Evolutionary conservation across 805 yeast genomes (phyloP), one percentile per base, ranked within the genome.

Genomic region (Candida ulmi): DNA sequence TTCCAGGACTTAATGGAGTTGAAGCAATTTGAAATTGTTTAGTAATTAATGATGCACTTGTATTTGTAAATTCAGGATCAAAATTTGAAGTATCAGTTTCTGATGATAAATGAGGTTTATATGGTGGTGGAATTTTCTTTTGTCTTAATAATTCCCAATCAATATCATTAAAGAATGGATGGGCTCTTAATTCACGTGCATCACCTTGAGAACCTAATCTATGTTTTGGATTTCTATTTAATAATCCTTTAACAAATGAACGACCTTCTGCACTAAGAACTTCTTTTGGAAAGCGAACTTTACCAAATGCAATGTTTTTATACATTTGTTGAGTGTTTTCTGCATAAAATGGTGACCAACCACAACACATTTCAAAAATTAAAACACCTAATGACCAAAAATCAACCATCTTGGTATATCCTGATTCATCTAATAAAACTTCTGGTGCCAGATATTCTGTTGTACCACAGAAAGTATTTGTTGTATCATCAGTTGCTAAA

Each of bases 271-370:
- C 76, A 35, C 95, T 83, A 42, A 93, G 69, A 18, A 93, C 95
- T 59, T 93, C 99, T 61, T 91, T 88, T 36, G 99, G 99, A 63
- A 93, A 93, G 56, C 96, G 76, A 33, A 93, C 98, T 62, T 91
- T 93, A 46, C 99, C 99, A 65, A 88, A 93, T 5, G 98, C 99
- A 68, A 93, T 93, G 65, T 93, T 93, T 68, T 91, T 93, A 67
- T 93, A 93, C 99, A 93, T 93, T 63, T 93, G 96, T 68, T 93
- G 98, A 37, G 95, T 88, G 62, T 88, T 91, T 47, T 91, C 97
- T 21, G 98, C 99, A 57, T 88, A 93, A 62, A 93, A 93, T 40
- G 99, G 99, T 5, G 96, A 85, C 99, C 98, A 93, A 37, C 99
- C 99, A 67, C 98, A 93, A 63, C 98, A 90, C 99, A 93, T 93